Percentiles rank a stretch among this genome's conserved stretches.
These are phyloP conservation scores for Lunularia cruciata DNA, from an alignment of 225 moss, liverwort and hornwort genomes.

Conservation along the genomic window DNA sequence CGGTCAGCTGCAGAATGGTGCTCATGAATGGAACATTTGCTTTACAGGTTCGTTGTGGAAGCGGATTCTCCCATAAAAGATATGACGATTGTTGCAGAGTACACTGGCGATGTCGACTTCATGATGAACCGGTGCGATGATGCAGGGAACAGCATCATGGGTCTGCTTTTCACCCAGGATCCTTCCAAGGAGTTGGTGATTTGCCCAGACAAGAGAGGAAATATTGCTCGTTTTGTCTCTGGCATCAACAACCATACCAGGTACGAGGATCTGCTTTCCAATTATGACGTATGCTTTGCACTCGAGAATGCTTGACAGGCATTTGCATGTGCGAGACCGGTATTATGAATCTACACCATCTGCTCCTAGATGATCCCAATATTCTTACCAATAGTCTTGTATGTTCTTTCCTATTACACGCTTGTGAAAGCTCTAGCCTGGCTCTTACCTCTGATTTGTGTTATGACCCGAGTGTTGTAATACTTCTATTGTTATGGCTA, in stretches of 20 bases:
- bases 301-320: too few relatives aligned
- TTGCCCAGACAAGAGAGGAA: slow-evolving; percentile 87
- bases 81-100: slow-evolving; percentile 90
- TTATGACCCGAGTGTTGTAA: too few relatives aligned
- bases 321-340: neutral
- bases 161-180: slow-evolving; percentile 70
- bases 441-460: too few relatives aligned
- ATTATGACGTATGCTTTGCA: too few relatives aligned
- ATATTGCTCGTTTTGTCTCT: slow-evolving; percentile 88
- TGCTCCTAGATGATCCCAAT: too few relatives aligned
- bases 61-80: slow-evolving; percentile 88
- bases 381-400: too few relatives aligned
- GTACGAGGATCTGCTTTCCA: slow-evolving; percentile 43
- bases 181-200: slow-evolving; percentile 76
- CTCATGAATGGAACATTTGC: neutral
- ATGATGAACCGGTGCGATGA: slow-evolving; percentile 74
- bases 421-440: too few relatives aligned
- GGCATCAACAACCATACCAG: slow-evolving; percentile 89
- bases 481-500: neutral
- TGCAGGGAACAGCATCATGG: slow-evolving; percentile 89
- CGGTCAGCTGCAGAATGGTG: too few relatives aligned
- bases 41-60: slow-evolving; percentile 83
- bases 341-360: too few relatives aligned
- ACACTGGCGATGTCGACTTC: slow-evolving; percentile 93
- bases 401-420: too few relatives aligned